phyloP scores from a whole-genome alignment of 2,329 filamentous ascomycete species.

The Cordyceps tenuipes region DNA sequence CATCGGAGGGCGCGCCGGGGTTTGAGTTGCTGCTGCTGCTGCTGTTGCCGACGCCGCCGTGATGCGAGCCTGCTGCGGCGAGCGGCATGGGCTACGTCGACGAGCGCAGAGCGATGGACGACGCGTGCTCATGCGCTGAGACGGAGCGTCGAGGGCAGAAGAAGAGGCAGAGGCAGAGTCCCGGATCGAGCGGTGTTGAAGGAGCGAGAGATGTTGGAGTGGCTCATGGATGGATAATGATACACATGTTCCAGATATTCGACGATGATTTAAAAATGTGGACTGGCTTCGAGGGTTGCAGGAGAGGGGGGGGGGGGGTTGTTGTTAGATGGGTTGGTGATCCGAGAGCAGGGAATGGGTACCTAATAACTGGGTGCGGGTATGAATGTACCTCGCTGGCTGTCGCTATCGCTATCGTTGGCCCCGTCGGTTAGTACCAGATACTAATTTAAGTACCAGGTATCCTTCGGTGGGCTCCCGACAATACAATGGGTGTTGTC shows the following conservation, averaged over 20 bases:
- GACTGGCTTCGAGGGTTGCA: background rate
- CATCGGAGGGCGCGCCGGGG: background rate
- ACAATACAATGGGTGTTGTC: background rate
- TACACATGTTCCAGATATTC: background rate
- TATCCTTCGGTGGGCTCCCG: background rate
- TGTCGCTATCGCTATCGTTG: conserved; percentile 4
- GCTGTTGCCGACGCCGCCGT: conserved; percentile 6
- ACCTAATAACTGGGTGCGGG: too few relatives aligned
- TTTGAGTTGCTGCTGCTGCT: conserved; percentile 3
- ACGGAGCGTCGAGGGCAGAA: background rate
- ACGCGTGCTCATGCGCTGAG: conserved; percentile 9
- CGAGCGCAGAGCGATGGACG: conserved; percentile 1
- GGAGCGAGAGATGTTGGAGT: background rate
- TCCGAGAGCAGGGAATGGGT: conserved; percentile 3
- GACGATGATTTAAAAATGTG: background rate
- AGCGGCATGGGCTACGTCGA: conserved; percentile 11
- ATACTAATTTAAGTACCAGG: background rate
- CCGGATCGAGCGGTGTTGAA: background rate
- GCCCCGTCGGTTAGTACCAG: background rate
- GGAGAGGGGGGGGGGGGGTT: background rate
- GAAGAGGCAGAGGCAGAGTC: background rate
- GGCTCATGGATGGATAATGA: background rate
- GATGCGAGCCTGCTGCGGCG: conserved; percentile 5
- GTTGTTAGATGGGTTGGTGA: background rate
- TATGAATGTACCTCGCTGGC: background rate